phyloP scores from a whole-genome alignment of 805 yeast species.

The Ogataea ramenticola region DNA sequence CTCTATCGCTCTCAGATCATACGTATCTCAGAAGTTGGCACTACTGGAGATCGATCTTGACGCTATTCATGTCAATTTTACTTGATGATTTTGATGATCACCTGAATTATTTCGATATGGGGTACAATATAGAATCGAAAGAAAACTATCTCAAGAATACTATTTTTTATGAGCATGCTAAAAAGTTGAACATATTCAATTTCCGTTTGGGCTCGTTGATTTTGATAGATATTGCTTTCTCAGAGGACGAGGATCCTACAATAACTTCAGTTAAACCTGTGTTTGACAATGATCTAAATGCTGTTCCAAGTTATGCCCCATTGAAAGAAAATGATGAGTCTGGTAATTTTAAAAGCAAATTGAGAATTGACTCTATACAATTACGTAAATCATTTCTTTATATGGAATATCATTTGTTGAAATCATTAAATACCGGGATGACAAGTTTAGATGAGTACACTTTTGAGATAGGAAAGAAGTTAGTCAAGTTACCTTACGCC shows the following conservation, averaged over 20 bases:
- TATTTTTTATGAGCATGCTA: slow-evolving; percentile 3
- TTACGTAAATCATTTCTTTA: slow-evolving; percentile 5
- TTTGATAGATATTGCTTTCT: slow-evolving; percentile 9
- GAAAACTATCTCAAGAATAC: slow-evolving; percentile 1
- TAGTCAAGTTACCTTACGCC: not conserved
- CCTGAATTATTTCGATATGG: too few relatives aligned
- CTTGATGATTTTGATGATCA: slow-evolving; percentile 4
- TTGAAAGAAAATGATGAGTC: slow-evolving; percentile 1
- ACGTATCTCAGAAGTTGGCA: slow-evolving; percentile 10
- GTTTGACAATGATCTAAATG: slow-evolving; percentile 12
- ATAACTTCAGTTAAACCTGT: too few relatives aligned
- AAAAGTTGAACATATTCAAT: slow-evolving; percentile 4
- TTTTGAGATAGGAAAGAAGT: slow-evolving; percentile 4
- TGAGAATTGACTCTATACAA: slow-evolving; percentile 12
- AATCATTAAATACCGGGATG: not conserved
- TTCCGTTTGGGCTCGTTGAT: slow-evolving; percentile 3
- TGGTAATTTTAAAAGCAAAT: not conserved
- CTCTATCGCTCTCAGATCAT: slow-evolving; percentile 5
- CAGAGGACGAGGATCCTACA: slow-evolving; percentile 3
- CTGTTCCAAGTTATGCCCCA: slow-evolving; percentile 2
- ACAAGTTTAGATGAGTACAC: not conserved
- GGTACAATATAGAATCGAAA: too few relatives aligned
- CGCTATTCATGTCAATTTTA: slow-evolving; percentile 5
- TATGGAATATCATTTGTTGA: not conserved
- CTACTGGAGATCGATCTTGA: slow-evolving; percentile 11